These are phyloP conservation scores for Clausena lansium DNA, from an alignment of 345 rosid species.

Conservation along the genomic window DNA sequence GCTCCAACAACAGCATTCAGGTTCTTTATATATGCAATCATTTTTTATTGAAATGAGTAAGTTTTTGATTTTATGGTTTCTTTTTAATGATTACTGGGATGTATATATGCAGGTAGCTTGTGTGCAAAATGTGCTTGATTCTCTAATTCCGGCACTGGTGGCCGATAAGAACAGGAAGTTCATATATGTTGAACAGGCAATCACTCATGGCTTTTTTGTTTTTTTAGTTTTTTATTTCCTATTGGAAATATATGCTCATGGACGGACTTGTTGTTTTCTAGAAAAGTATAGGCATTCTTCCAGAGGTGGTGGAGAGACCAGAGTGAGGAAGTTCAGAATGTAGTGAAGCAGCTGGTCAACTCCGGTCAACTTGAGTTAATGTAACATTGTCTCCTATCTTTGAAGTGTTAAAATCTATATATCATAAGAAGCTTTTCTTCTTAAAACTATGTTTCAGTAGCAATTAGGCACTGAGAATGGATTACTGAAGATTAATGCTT, in stretches of 20 bases:
- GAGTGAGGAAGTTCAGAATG: constrained; percentile 32
- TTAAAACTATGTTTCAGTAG: neutral
- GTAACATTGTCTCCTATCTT: constrained; percentile 19
- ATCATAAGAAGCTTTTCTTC: neutral
- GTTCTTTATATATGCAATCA: constrained; percentile 10
- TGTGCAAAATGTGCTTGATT: constrained; percentile 51
- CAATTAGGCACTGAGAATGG: neutral
- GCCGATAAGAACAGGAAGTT: constrained; percentile 55
- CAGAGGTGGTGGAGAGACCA: constrained; percentile 63
- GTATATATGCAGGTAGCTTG: constrained; percentile 44
- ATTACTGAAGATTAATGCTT: neutral
- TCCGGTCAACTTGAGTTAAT: constrained; percentile 55
- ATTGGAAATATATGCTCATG: neutral
- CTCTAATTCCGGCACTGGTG: constrained; percentile 47
- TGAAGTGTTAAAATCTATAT: neutral
- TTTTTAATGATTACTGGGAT: neutral
- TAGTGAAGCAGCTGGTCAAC: constrained; percentile 37
- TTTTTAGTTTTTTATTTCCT: too few species aligned
- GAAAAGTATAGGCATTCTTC: constrained; percentile 44
- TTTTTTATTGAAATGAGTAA: neutral
- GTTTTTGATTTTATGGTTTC: neutral
- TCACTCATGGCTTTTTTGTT: neutral
- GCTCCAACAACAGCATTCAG: constrained; percentile 61
- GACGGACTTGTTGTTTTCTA: neutral
- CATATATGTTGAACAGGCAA: constrained; percentile 55